phyloP scores from a whole-genome alignment of 441 rosid species.

The Eruca vesicaria region DNA sequence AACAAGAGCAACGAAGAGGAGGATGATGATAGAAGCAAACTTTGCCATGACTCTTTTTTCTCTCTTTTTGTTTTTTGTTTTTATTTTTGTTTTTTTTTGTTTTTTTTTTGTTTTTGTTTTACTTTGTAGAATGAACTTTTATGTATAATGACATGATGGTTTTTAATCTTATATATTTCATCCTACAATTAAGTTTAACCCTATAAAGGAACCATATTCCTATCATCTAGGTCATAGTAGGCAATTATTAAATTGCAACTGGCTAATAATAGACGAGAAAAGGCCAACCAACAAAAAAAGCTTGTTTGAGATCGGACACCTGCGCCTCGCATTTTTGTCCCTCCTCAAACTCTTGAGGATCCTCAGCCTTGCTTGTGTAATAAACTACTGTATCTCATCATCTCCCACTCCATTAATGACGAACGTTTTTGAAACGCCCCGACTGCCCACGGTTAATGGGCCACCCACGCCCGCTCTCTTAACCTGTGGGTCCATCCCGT shows the following conservation, averaged over 20 bases:
- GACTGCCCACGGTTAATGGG: too few species aligned
- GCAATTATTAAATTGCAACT: not conserved
- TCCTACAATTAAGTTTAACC: not conserved
- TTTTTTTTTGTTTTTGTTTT: not conserved
- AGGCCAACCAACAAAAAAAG: not conserved
- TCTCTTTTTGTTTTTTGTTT: not conserved
- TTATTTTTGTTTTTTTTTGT: too few species aligned
- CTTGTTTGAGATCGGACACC: not conserved
- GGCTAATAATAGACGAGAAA: not conserved
- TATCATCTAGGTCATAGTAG: not conserved
- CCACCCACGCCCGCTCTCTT: too few species aligned
- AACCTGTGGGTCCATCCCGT: too few species aligned
- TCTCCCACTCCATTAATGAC: not conserved
- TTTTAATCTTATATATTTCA: not conserved
- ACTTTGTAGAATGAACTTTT: not conserved
- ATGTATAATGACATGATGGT: not conserved
- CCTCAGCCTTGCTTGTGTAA: not conserved
- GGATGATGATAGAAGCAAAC: not conserved
- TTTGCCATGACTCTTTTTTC: not conserved
- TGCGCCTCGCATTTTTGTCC: not conserved
- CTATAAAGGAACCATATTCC: not conserved
- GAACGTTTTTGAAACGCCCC: too few species aligned
- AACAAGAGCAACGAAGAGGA: constrained; percentile 8
- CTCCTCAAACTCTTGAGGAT: not conserved
- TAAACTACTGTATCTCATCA: not conserved